These are phyloP conservation scores for Flaveria linearis DNA, from an alignment of 129 eudicot genomes.

Conservation along the genomic window DNA sequence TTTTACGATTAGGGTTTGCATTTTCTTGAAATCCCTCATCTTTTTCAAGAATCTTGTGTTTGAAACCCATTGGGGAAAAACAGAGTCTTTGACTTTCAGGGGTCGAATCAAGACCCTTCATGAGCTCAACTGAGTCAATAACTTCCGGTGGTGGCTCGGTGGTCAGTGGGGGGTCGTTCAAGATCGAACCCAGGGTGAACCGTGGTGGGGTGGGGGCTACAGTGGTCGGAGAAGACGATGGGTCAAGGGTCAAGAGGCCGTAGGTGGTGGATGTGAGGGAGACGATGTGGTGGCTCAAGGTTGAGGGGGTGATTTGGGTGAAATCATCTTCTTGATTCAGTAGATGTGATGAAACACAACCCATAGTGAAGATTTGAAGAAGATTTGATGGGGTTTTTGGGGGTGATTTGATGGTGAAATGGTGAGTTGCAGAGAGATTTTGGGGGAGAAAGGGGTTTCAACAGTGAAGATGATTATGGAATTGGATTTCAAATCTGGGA, in stretches of 20 bases:
- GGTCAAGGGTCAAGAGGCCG: slow-evolving; percentile 68
- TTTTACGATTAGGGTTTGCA: slow-evolving; percentile 27
- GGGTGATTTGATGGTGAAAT: neutral
- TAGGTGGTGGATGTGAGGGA: slow-evolving; percentile 90
- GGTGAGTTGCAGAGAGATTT: neutral
- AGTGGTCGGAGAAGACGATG: slow-evolving; percentile 17
- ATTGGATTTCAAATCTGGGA: slow-evolving; percentile 31
- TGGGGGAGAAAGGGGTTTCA: neutral
- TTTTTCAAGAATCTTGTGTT: slow-evolving; percentile 23
- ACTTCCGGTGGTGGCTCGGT: slow-evolving; percentile 48
- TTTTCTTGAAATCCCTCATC: neutral
- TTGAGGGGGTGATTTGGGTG: slow-evolving; percentile 47
- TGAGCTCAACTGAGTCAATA: slow-evolving; percentile 87
- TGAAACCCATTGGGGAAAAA: slow-evolving; percentile 40
- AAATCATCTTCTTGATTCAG: slow-evolving; percentile 72
- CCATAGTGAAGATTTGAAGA: slow-evolving; percentile 44
- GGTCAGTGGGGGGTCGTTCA: slow-evolving; percentile 24
- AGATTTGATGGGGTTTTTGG: neutral
- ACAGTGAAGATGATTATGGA: neutral
- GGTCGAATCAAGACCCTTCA: slow-evolving; percentile 79
- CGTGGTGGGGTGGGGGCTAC: slow-evolving; percentile 54
- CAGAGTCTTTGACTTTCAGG: slow-evolving; percentile 44
- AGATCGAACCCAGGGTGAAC: slow-evolving; percentile 47
- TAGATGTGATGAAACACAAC: slow-evolving; percentile 81
- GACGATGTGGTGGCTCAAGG: slow-evolving; percentile 86